phyloP scores from a whole-genome alignment of 441 rosid species.

The Rhodomyrtus psidioides region DNA sequence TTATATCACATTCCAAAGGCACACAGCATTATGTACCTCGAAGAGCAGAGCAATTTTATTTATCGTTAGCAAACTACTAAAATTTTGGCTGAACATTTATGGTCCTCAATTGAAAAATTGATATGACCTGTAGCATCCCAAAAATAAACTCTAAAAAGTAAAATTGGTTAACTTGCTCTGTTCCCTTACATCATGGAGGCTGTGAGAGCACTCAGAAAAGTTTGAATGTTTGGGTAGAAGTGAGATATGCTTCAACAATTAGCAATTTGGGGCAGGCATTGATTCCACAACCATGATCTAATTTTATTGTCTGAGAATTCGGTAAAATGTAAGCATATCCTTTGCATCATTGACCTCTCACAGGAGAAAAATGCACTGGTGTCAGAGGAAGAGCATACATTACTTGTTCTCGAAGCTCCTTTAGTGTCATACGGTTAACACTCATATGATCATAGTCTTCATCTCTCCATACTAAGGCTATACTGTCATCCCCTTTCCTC shows the following conservation, averaged over 20 bases:
- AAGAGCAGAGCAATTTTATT: not conserved
- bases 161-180: not conserved
- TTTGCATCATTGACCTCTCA: not conserved
- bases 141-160: no score
- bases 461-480: constrained; percentile 73
- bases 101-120: no score
- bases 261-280: not conserved
- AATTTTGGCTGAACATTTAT: no score
- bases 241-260: not conserved
- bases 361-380: not conserved
- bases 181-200: not conserved
- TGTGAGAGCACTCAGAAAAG: not conserved
- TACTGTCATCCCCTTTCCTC: constrained; percentile 36
- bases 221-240: not conserved
- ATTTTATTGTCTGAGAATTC: not conserved
- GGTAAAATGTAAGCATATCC: not conserved
- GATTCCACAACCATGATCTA: not conserved
- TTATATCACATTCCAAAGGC: not conserved
- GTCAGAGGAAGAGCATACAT: constrained; percentile 36
- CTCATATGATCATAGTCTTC: constrained; percentile 48
- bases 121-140: no score
- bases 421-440: constrained; percentile 42
- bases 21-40: not conserved
- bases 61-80: no score
- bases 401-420: constrained; percentile 64